Conservation (phyloP, 2,329 filamentous ascomycete species). For the Pseudopithomyces chartarum region DNA sequence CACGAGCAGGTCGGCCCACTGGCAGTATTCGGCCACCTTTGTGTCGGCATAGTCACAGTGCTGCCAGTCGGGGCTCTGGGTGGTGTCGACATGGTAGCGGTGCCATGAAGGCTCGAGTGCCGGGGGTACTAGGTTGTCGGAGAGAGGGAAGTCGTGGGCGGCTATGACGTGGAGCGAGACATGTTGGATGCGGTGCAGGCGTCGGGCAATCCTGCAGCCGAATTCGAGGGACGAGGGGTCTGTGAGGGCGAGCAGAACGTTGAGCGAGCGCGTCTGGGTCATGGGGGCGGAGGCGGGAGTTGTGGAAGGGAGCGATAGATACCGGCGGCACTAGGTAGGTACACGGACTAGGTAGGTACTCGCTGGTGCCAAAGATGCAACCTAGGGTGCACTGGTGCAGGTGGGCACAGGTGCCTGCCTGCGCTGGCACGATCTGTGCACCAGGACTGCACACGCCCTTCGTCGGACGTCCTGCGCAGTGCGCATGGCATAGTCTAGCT, state of each 20-base stretch:
- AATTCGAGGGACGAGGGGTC: slow-evolving; percentile 68
- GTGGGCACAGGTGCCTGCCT: too few relatives aligned
- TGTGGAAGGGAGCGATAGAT: slow-evolving; percentile 27
- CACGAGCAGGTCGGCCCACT: slow-evolving; percentile 87
- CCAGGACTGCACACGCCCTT: too few relatives aligned
- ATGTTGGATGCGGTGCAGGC: slow-evolving; percentile 71
- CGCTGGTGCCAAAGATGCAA: too few relatives aligned
- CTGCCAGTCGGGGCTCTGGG: slow-evolving; percentile 26
- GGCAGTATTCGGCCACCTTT: slow-evolving; percentile 71
- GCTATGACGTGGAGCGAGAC: slow-evolving; percentile 51
- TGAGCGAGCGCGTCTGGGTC: slow-evolving; percentile 32
- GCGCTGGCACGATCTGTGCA: not conserved
- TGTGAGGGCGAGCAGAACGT: slow-evolving; percentile 68
- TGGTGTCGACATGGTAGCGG: slow-evolving; percentile 29
- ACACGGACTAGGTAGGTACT: not conserved
- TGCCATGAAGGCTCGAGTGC: slow-evolving; percentile 38
- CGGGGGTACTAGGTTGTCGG: slow-evolving; percentile 25
- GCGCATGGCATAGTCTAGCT: too few relatives aligned
- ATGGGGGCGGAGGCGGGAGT: slow-evolving; percentile 12
- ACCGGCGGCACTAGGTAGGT: slow-evolving; percentile 12
- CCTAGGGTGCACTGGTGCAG: too few relatives aligned
- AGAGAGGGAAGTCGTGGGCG: slow-evolving; percentile 30
- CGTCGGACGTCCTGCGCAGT: too few relatives aligned
- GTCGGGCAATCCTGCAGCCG: slow-evolving; percentile 68
- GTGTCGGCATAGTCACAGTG: slow-evolving; percentile 47